Evolutionary conservation across 164 flowering plant species (phyloP), one percentile per base, ranked within the genome.

Genomic region (Santalum album): DNA sequence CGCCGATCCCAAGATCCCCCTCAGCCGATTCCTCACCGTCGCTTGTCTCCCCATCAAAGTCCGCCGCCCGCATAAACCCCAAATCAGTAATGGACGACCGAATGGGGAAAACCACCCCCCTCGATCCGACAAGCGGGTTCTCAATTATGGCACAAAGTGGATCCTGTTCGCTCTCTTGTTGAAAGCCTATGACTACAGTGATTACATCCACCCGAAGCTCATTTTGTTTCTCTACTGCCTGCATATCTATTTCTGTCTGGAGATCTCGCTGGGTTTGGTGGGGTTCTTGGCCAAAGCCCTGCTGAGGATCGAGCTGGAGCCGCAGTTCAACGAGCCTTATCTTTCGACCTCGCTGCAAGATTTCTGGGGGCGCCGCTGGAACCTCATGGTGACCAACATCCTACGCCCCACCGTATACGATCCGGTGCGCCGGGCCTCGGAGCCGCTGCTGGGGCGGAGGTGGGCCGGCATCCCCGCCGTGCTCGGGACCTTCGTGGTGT

Each of bases 341-440:
- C 58, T 67, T 9, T 49, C 83, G 22, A 67, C 80, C 7, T 82
- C 88, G 0, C 51, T 80, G 9, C 79, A 76, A 36, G 78, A 82
- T 40, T 82, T 82, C 55, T 80, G 88, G 88, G 81, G 88, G 1
- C 36, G 66, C 12, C 57, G 86, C 34, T 80, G 86, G 86, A 80
- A 80, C 58, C 25, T 77, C 18, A 66, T 72, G 72, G 82, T 65
- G 11, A 27, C 78, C n/a, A 39, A 51, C 15, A 73, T 71, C 20
- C 68, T 81, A 11, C 78, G 71, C 6, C 69, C 77, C 12, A 60
- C 72, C 16, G 82, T 83, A 0, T 80, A 76, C 62, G 55, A 61
- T 1, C 86, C 86, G 0, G 57, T 55, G 14, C 51, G 56, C 0
- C 0, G 7, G 0, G 0, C 48, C 1, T 25, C 56, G 15, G 1